Evolutionary conservation across 768 basidiomycete species (phyloP), one percentile per base, ranked within the genome.

Genomic region (Tephrocybe sp.): DNA sequence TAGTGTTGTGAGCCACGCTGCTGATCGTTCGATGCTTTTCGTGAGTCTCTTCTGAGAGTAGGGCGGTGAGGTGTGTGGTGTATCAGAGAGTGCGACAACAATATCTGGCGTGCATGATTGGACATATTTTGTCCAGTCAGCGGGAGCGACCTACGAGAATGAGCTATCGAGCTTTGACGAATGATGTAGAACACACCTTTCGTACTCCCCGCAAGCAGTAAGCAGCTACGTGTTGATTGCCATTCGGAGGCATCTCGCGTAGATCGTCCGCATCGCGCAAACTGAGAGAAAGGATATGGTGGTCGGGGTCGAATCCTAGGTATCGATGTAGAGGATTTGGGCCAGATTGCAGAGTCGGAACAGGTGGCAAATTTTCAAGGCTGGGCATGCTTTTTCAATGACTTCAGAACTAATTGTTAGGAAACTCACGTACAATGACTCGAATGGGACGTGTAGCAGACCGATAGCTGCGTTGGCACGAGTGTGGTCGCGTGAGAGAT

Each of bases 41-140:
- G 79, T 84, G 4, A 85, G 66, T 2, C 91, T 81, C 56, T 88
- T 92, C 61, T 93, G 91, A 3, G 90, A 91, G 54, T 82, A 78
- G 0, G 86, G 81, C 0, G 81, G 77, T 3, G 70, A 55, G 0
- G 86, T 86, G 62, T 80, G 83, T 0, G 89, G 87, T 0, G 73
- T 82, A 51, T 93, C 90, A 1, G 81, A 74, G 14, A 93, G 73
- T 0, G 90, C 83, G 44, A 89, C 73, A 11, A 88, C 80, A 14
- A 92, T 51, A 57, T 93, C 90, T 1, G 90, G 88, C 18, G 75
- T 71, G 59, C 79, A 81, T 3, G 73, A 63, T n/a, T 63, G 57
- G 3, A 73, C 74, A 51, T 86, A 83, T 0, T 66, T 59, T 10
- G 73, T 73, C 84, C 87, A 91, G 17, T 81, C 75, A 1, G 68